Base-by-base conservation (phyloP, 495 filamentous ascomycete species). In the Daldinia vernicosa region DNA sequence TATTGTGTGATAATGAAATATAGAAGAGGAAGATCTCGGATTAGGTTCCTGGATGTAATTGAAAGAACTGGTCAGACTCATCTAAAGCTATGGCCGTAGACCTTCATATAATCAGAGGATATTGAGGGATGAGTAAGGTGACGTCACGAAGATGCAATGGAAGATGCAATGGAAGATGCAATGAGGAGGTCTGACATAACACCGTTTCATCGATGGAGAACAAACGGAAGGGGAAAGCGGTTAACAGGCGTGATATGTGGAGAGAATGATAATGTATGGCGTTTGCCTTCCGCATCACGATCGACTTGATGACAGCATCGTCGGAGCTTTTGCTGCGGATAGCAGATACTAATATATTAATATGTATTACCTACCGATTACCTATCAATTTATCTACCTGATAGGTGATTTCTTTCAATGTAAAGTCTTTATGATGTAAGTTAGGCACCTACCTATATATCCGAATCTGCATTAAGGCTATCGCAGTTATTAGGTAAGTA, bases 251-350 rank as follows among this genome's bases (percentile, higher is more conserved):
- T 27, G 26, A 60, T 24, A 50, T 37, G 50, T 60, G 27, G 50
- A 56, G 35, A 32, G 22, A 24, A 33, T 30, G 43, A 30, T 26
- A 53, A 15, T 32, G n/a, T 37, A 60, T 50, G 50, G 37, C 24
- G 58, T 56, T 55, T 47, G 22, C 17, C 7, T 12, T 17, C 37
- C 27, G 30, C 39, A 60, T 28, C 30, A 22, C 32, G 67, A 35
- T 69, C 62, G 68, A 62, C 52, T 43, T 66, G 32, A 66, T 61
- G 68, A 66, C 32, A 52, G 32, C 55, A 60, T 43, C 43, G 26
- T 60, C 63, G 45, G 45, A 60, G 45, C 43, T 59, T 66, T 66
- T 60, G 55, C 32, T 60, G 24, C 43, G 63, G 63, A 24, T 22
- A 30, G 12, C 11, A 53, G 26, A 19, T 45, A 8, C 19, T 5